Base-by-base conservation (phyloP, 768 basidiomycete species). In the Cystobasidiopsis lactophilus region DNA sequence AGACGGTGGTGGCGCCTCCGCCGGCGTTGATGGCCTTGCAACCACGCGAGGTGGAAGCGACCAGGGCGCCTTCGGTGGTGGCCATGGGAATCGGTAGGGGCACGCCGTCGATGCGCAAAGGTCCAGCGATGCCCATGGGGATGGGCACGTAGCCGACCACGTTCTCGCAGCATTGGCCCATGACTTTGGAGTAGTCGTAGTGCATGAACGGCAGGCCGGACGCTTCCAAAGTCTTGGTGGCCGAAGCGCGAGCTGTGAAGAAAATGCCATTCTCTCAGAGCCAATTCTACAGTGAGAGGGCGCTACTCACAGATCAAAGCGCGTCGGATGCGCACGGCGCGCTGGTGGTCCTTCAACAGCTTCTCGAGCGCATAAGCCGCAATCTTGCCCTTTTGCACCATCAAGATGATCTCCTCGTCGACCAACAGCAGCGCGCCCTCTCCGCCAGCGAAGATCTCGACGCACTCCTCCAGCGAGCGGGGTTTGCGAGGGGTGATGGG, bases 91-190 rank as follows among this genome's bases (percentile, higher is more conserved):
- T 89, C 38, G 79, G 91, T 60, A 78, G 77, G 44, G 78, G 68
- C 39, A 74, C 69, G 29, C 84, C 86, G 61, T 98, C 91, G 63
- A 98, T 75, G 40, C 76, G 82, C 33, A 98, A 77, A 2, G 93
- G 93, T 2, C 93, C 93, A 16, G 93, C 93, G 55, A 96, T 80
- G 59, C 93, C 93, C 49, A 96, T 78, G 0, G 93, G 93, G 35
- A 98, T 68, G 39, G 91, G 93, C 66, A 95, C 85, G 66, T 84
- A 98, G 30, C 93, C 93, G 45, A 96, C 77, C 48, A 98, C 93
- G 66, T 98, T 96, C 69, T 98, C 93, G 68, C 93, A 98, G 69
- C 91, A 98, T 10, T 91, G 88, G 53, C 89, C 91, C 50, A 86
- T 74, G 30, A 98, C 88, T 10, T 82, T 77, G 37, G 80, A 78